Evolutionary conservation across 2,329 filamentous ascomycete genomes (phyloP).

Genomic region (Zasmidium angulare): DNA sequence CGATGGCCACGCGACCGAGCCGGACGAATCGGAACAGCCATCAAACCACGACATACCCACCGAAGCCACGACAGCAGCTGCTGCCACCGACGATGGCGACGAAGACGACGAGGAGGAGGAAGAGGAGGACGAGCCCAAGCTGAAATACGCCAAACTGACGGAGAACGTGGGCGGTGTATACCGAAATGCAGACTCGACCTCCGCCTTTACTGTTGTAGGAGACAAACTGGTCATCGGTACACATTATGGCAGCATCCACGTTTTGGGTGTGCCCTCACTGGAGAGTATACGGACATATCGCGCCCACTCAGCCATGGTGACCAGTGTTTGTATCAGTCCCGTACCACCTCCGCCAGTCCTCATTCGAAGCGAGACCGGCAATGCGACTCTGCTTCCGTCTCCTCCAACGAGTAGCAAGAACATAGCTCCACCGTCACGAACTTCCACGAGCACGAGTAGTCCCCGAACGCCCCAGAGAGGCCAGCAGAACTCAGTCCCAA

Average conservation of each 20-base stretch:
- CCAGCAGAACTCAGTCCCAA: constrained; percentile 61
- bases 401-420: constrained; percentile 12
- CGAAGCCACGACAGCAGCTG: constrained; percentile 16
- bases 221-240: constrained; percentile 98
- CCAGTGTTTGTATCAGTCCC: constrained; percentile 85
- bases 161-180: constrained; percentile 78
- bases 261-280: constrained; percentile 79
- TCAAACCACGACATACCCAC: constrained; percentile 7
- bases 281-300: constrained; percentile 82
- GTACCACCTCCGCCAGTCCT: constrained; percentile 62
- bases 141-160: constrained; percentile 90
- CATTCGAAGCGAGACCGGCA: constrained; percentile 18
- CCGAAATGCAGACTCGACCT: constrained; percentile 63
- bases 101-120: constrained; percentile 67
- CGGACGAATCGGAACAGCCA: constrained; percentile 10
- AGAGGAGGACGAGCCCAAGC: constrained; percentile 87
- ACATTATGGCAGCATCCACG: constrained; percentile 94
- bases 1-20: constrained; percentile 30
- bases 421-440: constrained; percentile 11
- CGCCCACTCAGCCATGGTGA: constrained; percentile 89
- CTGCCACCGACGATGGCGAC: constrained; percentile 32
- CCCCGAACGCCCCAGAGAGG: constrained; percentile 13
- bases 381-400: constrained; percentile 15
- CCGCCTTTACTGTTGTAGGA: constrained; percentile 82
- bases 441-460: constrained; percentile 13